Evolutionary conservation across 2,329 filamentous ascomycete species (phyloP).

Genomic region (Botrytis fabae): DNA sequence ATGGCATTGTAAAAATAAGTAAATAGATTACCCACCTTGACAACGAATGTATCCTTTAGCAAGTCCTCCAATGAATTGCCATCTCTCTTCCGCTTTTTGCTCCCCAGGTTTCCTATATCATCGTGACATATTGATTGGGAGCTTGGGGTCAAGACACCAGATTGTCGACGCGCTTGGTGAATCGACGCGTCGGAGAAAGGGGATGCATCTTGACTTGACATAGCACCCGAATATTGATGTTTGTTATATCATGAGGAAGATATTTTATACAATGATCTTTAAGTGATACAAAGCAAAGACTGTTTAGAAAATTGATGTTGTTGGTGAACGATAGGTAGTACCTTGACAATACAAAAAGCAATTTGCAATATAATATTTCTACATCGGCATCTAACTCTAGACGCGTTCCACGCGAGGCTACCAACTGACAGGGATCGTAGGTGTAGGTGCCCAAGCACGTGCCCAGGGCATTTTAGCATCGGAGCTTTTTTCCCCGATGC

Average conservation of each 20-base stretch:
- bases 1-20: neutral
- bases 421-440: neutral
- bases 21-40: constrained; percentile 37
- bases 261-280: constrained; percentile 27
- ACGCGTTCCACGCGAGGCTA: constrained; percentile 1
- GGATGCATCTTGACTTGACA: constrained; percentile 38
- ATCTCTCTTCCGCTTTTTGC: constrained; percentile 42
- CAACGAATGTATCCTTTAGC: constrained; percentile 40
- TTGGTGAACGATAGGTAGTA: neutral
- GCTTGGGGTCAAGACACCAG: constrained; percentile 37
- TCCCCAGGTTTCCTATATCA: constrained; percentile 28
- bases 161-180: constrained; percentile 33
- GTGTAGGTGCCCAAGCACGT: neutral
- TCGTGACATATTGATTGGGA: constrained; percentile 34
- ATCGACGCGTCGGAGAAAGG: constrained; percentile 37
- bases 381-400: neutral
- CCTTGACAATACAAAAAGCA: neutral
- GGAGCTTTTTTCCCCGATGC: neutral
- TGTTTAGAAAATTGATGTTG: constrained; percentile 12
- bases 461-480: neutral
- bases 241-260: constrained; percentile 34
- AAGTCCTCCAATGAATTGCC: constrained; percentile 39
- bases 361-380: constrained; percentile 6
- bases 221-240: constrained; percentile 40
- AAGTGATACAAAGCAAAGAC: constrained; percentile 19